Evolutionary conservation across 768 basidiomycete species (phyloP).

Genomic region (Leucocoprinus leucothites): DNA sequence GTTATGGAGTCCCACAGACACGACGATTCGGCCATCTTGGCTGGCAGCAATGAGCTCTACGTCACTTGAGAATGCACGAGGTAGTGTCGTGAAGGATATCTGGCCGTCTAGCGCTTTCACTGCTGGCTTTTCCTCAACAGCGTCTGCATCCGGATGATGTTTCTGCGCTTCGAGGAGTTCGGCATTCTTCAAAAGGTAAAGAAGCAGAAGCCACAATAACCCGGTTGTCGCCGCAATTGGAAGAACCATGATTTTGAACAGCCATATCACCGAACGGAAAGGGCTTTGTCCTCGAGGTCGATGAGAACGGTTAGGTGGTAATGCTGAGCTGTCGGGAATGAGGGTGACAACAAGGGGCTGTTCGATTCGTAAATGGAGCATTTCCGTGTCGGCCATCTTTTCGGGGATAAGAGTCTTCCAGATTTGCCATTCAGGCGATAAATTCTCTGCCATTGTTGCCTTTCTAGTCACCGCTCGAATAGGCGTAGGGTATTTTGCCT

Average conservation of each 20-base stretch:
- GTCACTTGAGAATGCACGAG: slow-evolving; percentile 80
- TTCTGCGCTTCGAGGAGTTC: slow-evolving; percentile 88
- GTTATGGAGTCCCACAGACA: slow-evolving; percentile 76
- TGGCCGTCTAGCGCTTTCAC: slow-evolving; percentile 32
- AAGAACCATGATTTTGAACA: slow-evolving; percentile 77
- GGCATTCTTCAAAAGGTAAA: slow-evolving; percentile 87
- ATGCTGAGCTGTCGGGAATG: slow-evolving; percentile 33
- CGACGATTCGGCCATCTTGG: slow-evolving; percentile 58
- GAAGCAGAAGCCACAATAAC: slow-evolving; percentile 69
- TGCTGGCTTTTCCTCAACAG: slow-evolving; percentile 22
- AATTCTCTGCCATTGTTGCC: slow-evolving; percentile 14
- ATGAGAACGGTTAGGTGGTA: slow-evolving; percentile 25
- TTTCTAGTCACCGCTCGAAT: slow-evolving; percentile 31
- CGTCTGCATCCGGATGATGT: slow-evolving; percentile 48
- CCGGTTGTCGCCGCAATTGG: slow-evolving; percentile 81
- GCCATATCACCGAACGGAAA: slow-evolving; percentile 62
- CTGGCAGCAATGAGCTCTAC: slow-evolving; percentile 78
- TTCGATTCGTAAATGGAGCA: slow-evolving; percentile 79
- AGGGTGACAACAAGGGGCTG: slow-evolving; percentile 76
- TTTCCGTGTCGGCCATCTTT: slow-evolving; percentile 35
- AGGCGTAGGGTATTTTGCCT: slow-evolving; percentile 24
- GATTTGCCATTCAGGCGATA: slow-evolving; percentile 58
- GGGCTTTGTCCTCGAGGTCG: slow-evolving; percentile 45
- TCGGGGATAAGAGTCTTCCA: slow-evolving; percentile 79
- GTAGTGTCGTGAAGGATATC: slow-evolving; percentile 64